Percentiles rank a stretch among this genome's conserved stretches.
Conservation (phyloP, 352 stramenopile species). For the Phytophthora cactorum region DNA sequence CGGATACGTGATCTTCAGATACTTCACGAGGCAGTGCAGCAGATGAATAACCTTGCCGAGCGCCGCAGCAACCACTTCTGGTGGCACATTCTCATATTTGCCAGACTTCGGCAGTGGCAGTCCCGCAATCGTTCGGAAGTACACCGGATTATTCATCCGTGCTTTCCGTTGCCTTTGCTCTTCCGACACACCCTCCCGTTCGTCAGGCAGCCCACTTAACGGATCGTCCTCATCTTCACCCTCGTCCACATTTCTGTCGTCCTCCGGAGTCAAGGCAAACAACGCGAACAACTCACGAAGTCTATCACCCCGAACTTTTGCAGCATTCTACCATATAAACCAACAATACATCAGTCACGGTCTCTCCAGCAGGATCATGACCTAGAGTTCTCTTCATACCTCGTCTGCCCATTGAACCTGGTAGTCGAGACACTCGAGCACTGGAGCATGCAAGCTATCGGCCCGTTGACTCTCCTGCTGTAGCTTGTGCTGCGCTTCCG, state of each 20-base stretch:
- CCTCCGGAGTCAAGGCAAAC: slow-evolving; percentile 48
- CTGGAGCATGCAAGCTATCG: slow-evolving; percentile 48
- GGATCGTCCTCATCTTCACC: slow-evolving; percentile 31
- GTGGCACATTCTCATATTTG: slow-evolving; percentile 71
- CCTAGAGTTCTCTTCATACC: slow-evolving; percentile 25
- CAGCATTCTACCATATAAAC: slow-evolving; percentile 51
- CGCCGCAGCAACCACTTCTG: slow-evolving; percentile 74
- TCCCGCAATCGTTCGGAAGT: slow-evolving; percentile 71
- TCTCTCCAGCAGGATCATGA: neutral
- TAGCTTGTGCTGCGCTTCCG: slow-evolving; percentile 52
- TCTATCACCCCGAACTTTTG: slow-evolving; percentile 66
- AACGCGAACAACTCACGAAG: slow-evolving; percentile 74
- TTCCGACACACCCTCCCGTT: slow-evolving; percentile 22
- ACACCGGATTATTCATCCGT: slow-evolving; percentile 27
- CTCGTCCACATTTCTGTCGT: slow-evolving; percentile 13
- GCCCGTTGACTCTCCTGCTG: slow-evolving; percentile 38
- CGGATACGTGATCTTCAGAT: slow-evolving; percentile 72
- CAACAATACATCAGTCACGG: slow-evolving; percentile 7
- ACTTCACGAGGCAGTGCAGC: slow-evolving; percentile 71
- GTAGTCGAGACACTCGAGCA: slow-evolving; percentile 74
- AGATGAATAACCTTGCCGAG: slow-evolving; percentile 82
- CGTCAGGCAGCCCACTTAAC: slow-evolving; percentile 33
- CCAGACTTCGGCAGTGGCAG: slow-evolving; percentile 78
- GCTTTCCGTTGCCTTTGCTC: slow-evolving; percentile 23
- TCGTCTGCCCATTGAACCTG: slow-evolving; percentile 68